Evolutionary conservation across 73 alveolate species (phyloP).

Genomic region (Chromera velia): DNA sequence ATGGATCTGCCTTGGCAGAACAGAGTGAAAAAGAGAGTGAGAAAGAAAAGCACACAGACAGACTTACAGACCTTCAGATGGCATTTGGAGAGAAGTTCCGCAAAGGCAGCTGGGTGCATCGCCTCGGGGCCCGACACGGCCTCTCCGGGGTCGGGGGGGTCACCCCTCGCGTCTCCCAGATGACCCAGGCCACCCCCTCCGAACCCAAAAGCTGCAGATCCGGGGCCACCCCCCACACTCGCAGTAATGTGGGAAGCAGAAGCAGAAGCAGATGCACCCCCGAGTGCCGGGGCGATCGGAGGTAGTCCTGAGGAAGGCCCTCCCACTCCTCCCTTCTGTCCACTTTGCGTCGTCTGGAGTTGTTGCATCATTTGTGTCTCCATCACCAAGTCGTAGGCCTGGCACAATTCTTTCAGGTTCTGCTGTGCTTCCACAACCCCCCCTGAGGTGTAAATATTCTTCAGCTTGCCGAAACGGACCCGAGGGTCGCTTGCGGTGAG

Average conservation of each 20-base stretch:
- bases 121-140: background rate
- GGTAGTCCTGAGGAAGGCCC: too few relatives aligned
- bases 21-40: too few relatives aligned
- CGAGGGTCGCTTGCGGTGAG: background rate
- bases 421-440: background rate
- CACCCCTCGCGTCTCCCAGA: background rate
- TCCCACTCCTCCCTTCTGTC: too few relatives aligned
- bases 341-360: too few relatives aligned
- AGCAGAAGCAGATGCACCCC: too few relatives aligned
- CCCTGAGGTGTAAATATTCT: background rate
- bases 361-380: too few relatives aligned
- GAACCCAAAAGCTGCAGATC: background rate
- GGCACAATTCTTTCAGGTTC: background rate
- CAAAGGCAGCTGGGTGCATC: too few relatives aligned
- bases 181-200: background rate
- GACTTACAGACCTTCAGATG: too few relatives aligned
- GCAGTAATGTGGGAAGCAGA: background rate
- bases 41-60: too few relatives aligned
- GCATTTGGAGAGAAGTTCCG: slow-evolving; percentile 19
- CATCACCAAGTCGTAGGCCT: background rate
- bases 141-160: too few relatives aligned
- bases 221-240: background rate
- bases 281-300: too few relatives aligned
- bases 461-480: background rate
- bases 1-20: too few relatives aligned